phyloP scores from a whole-genome alignment of 2,329 filamentous ascomycete species.

The Intubia oerlemansii region DNA sequence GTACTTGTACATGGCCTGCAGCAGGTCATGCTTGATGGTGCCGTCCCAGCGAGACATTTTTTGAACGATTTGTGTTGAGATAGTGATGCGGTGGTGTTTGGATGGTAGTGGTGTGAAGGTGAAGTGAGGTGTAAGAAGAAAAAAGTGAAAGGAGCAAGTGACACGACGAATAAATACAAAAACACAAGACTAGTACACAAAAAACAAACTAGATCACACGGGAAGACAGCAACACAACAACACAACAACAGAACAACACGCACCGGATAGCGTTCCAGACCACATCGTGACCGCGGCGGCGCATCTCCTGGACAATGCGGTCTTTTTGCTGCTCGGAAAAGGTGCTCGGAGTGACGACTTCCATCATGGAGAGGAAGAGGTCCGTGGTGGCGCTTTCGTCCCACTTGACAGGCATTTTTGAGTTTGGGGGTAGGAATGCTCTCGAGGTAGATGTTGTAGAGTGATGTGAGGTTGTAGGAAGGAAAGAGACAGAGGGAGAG shows the following conservation, averaged over 20 bases:
- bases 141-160: background rate
- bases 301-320: constrained; percentile 9
- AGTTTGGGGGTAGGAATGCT: background rate
- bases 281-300: constrained; percentile 9
- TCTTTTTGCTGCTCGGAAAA: constrained; percentile 10
- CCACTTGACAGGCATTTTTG: constrained; percentile 12
- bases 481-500: background rate
- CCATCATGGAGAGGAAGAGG: constrained; percentile 12
- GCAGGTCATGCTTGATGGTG: constrained; percentile 5
- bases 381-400: constrained; percentile 10
- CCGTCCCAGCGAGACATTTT: constrained; percentile 8
- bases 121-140: background rate
- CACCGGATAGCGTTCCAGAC: constrained; percentile 18
- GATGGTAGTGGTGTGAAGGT: background rate
- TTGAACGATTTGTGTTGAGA: no score
- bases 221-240: background rate
- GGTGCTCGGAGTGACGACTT: constrained; percentile 4
- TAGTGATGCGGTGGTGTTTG: background rate
- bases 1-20: constrained; percentile 6
- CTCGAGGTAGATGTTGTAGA: background rate
- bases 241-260: constrained; percentile 1
- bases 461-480: background rate
- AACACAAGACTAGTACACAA: background rate
- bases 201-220: background rate
- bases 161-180: background rate